phyloP scores from a whole-genome alignment of 352 stramenopile species.

The Phytopythium vexans region DNA sequence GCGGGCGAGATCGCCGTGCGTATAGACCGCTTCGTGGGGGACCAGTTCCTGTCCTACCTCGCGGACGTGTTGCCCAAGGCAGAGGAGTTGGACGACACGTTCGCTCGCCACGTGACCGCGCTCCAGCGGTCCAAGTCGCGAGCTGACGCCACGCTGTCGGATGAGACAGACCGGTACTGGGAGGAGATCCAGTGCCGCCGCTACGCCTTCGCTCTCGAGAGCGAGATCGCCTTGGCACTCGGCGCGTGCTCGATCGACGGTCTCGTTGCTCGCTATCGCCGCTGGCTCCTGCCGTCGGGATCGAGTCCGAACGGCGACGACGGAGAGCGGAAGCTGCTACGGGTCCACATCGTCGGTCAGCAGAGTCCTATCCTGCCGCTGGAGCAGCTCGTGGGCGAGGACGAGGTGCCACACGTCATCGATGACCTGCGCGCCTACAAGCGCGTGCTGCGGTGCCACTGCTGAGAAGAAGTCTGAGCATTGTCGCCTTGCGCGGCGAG shows the following conservation, averaged over 20 bases:
- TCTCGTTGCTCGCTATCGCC: constrained; percentile 40
- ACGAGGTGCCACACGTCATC: constrained; percentile 55
- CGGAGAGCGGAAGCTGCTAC: constrained; percentile 25
- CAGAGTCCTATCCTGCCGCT: constrained; percentile 57
- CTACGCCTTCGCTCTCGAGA: constrained; percentile 60
- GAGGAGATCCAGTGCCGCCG: constrained; percentile 64
- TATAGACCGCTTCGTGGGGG: constrained; percentile 61
- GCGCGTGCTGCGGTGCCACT: constrained; percentile 49
- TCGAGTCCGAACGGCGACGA: constrained; percentile 2
- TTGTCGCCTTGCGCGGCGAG: too few species aligned
- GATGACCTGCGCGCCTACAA: constrained; percentile 61
- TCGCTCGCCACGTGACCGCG: constrained; percentile 47
- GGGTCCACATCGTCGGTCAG: constrained; percentile 72
- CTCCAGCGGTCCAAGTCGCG: constrained; percentile 40
- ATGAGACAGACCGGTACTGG: constrained; percentile 70
- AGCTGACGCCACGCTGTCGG: constrained; percentile 45
- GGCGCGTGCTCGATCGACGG: constrained; percentile 33
- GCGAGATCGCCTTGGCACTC: constrained; percentile 38
- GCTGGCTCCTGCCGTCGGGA: constrained; percentile 38
- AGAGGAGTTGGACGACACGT: constrained; percentile 3
- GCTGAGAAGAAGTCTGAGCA: constrained; percentile 9
- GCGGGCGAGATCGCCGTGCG: constrained; percentile 49
- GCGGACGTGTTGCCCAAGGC: constrained; percentile 20
- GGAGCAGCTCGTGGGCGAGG: constrained; percentile 46
- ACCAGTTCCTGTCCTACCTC: constrained; percentile 28